phyloP scores from a whole-genome alignment of 345 rosid genomes.

The Orychophragmus violaceus region DNA sequence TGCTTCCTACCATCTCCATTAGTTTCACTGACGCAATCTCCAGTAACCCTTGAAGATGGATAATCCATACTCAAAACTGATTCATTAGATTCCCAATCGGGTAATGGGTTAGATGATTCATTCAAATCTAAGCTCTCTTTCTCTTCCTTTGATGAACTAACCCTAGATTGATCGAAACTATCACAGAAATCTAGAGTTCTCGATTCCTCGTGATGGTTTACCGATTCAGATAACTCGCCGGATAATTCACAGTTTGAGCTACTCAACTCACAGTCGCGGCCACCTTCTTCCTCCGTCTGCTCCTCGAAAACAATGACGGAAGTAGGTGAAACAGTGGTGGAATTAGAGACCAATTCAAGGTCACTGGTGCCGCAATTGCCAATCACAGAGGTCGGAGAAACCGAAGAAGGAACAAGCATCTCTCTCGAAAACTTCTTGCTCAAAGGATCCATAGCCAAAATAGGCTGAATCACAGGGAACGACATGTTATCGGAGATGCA shows the following conservation, averaged over 20 bases:
- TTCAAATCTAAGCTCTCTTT: slow-evolving; percentile 45
- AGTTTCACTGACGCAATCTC: slow-evolving; percentile 42
- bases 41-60: slow-evolving; percentile 79
- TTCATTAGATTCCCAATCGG: slow-evolving; percentile 81
- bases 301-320: slow-evolving; percentile 51
- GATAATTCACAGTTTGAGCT: slow-evolving; percentile 42
- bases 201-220: too few relatives aligned
- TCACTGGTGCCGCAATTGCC: slow-evolving; percentile 25
- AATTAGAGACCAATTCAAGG: slow-evolving; percentile 32
- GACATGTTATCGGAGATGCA: slow-evolving; percentile 46
- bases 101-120: too few relatives aligned
- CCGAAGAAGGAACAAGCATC: slow-evolving; percentile 26
- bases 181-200: slow-evolving; percentile 44
- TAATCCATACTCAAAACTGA: slow-evolving; percentile 81
- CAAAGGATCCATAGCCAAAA: slow-evolving; percentile 43
- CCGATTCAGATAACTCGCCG: slow-evolving; percentile 45
- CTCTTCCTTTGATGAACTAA: slow-evolving; percentile 42
- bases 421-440: slow-evolving; percentile 42
- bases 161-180: slow-evolving; percentile 59
- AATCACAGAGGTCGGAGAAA: slow-evolving; percentile 42
- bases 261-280: too few relatives aligned
- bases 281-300: slow-evolving; percentile 38
- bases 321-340: slow-evolving; percentile 63
- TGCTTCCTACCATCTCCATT: slow-evolving; percentile 45
- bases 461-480: slow-evolving; percentile 81